Evolutionary conservation across 495 filamentous ascomycete genomes (phyloP).

Genomic region (Saxophila tyrrhenica): DNA sequence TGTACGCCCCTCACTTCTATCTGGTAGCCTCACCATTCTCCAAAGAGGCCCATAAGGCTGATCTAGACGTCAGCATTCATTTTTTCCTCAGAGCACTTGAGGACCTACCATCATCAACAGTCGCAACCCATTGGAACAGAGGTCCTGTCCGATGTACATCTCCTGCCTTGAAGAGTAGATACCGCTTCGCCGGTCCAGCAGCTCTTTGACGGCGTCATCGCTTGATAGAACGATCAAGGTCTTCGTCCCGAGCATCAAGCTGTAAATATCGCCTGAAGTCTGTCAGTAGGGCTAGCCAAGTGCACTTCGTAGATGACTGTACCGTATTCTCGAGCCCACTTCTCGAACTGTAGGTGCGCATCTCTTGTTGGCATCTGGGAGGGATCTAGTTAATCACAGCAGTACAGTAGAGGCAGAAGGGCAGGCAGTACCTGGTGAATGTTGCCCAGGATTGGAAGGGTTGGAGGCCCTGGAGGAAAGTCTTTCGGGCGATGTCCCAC

Average conservation of each 20-base stretch:
- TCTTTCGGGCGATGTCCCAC: conserved; percentile 5
- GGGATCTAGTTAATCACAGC: neutral
- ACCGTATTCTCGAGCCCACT: conserved; percentile 38
- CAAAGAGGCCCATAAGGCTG: conserved; percentile 32
- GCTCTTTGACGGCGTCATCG: conserved; percentile 29
- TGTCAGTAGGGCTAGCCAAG: neutral
- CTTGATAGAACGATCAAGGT: conserved; percentile 34
- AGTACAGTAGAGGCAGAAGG: no score
- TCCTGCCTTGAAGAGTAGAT: conserved; percentile 36
- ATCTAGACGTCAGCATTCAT: conserved; percentile 29
- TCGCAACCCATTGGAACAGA: conserved; percentile 34
- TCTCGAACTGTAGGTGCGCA: conserved; percentile 30
- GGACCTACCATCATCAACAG: conserved; percentile 37
- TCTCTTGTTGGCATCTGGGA: conserved; percentile 26
- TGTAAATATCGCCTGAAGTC: conserved; percentile 24
- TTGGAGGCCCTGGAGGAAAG: conserved; percentile 29
- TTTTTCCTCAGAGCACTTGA: conserved; percentile 25
- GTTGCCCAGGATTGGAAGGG: conserved; percentile 34
- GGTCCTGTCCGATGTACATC: conserved; percentile 32
- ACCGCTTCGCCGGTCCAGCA: conserved; percentile 35
- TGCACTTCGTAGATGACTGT: neutral
- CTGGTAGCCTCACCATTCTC: conserved; percentile 23
- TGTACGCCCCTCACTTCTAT: neutral
- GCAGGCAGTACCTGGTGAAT: conserved; percentile 12
- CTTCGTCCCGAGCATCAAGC: conserved; percentile 31